A percentile compares a stretch with the other conserved stretches of the same genome.
These are phyloP conservation scores for Ailanthus altissimus DNA, from an alignment of 345 rosid species.

Conservation along the genomic window DNA sequence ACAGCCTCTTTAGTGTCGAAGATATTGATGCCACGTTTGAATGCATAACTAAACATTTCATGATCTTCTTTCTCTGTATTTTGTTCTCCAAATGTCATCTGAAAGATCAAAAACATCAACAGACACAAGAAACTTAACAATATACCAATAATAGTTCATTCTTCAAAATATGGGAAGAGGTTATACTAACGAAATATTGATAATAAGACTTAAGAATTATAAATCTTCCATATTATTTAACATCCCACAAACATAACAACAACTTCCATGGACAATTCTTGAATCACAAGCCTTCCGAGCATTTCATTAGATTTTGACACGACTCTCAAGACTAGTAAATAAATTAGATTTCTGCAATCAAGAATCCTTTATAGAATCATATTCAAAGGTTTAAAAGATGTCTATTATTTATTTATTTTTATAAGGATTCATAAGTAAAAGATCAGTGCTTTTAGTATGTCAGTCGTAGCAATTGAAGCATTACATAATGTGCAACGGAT, in stretches of 20 bases:
- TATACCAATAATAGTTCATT: neutral
- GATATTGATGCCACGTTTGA: constrained; percentile 68
- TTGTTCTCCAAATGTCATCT: constrained; percentile 95
- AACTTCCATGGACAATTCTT: neutral
- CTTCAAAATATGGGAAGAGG: neutral
- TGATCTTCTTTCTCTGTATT: constrained; percentile 89
- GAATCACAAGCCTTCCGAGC: neutral
- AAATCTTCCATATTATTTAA: neutral
- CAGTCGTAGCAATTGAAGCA: neutral
- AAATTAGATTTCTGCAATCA: neutral
- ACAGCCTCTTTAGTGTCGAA: constrained; percentile 85
- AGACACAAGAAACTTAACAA: neutral
- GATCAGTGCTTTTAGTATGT: neutral
- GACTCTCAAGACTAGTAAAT: neutral
- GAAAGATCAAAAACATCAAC: constrained; percentile 25
- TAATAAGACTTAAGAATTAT: neutral
- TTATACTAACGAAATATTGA: neutral
- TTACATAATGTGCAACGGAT: neutral
- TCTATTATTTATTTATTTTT: no score
- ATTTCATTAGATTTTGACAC: neutral
- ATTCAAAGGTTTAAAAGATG: neutral
- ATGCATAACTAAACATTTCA: constrained; percentile 69
- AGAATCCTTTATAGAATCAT: neutral
- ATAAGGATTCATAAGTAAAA: neutral
- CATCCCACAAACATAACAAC: neutral